Base-by-base conservation (phyloP, 495 filamentous ascomycete genomes). In the Poronia punctata region DNA sequence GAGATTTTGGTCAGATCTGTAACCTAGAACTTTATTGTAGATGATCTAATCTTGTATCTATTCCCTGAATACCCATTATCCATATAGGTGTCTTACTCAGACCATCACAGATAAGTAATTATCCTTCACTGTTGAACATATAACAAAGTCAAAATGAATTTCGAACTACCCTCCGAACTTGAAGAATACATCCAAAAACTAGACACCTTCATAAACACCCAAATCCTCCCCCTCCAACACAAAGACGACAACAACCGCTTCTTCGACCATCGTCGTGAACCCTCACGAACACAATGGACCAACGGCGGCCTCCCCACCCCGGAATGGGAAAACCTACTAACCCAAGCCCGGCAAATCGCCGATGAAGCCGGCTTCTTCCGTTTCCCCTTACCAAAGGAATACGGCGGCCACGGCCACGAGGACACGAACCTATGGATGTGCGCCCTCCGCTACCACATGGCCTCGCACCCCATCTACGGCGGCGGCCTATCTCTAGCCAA, bases 231-330 rank as follows among this genome's bases (percentile, higher is more conserved):
- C 3, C 51, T 80, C 5, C 72, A 76, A 53, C 48, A 64, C 14
- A 41, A 52, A 0, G 45, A 73, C 39, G 72, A 76, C 40, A 79
- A 79, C 43, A 57, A 77, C 18, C 71, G 73, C 18, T 80, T 79
- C 64, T 80, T 80, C 52, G 74, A 80, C 53, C 68, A 79, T 50
- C 64, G 75, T 6, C 70, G 75, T 30, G 75, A 80, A 39, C 64
- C 75, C 57, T 55, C 68, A 5, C 68, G 74, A 1, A 80, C 74
- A 0, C 62, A 77, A 49, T 77, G 70, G 67, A 65, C 43, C 4
- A 60, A 65, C 17, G 50, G 64, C 29, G 76, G 75, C 1, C 66
- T 77, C 14, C 76, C 78, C 4, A 60, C 61, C 3, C 40, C 57
- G 25, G 74, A 77, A 47, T 80, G 74, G 76, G 75, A 78, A 49